A percentile compares a stretch with the other conserved stretches of the same genome.
phyloP scores from a whole-genome alignment of 1,139 yeast genomes.

The Insectozyma bohioensis region DNA sequence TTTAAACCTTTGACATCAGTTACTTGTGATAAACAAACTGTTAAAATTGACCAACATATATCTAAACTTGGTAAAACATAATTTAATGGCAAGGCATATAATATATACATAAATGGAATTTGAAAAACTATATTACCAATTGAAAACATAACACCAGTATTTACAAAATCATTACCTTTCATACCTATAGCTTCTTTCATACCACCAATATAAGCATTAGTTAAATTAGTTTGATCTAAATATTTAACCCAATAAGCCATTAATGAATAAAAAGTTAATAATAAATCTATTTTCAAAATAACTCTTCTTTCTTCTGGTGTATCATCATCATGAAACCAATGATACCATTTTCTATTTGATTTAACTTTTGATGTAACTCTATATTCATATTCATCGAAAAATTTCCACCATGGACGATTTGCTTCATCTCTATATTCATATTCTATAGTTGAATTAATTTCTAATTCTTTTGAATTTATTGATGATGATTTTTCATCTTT shows the following conservation, averaged over 20 bases:
- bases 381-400: conserved; percentile 63
- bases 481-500: conserved; percentile 1
- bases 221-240: conserved; percentile 58
- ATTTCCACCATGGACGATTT: conserved; percentile 61
- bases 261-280: conserved; percentile 59
- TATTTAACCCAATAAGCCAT: conserved; percentile 72
- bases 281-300: conserved; percentile 59
- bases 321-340: conserved; percentile 62
- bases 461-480: conserved; percentile 9
- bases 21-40: conserved; percentile 53
- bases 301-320: conserved; percentile 56
- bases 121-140: conserved; percentile 63
- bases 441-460: conserved; percentile 12
- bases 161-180: conserved; percentile 65
- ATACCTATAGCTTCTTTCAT: conserved; percentile 58
- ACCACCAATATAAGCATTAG: conserved; percentile 71
- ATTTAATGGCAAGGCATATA: conserved; percentile 51
- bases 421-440: conserved; percentile 62
- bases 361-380: conserved; percentile 39
- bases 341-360: conserved; percentile 51
- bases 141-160: conserved; percentile 57
- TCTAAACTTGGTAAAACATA: conserved; percentile 59
- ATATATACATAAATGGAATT: conserved; percentile 46
- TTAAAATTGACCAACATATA: conserved; percentile 65
- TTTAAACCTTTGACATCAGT: conserved; percentile 48